Base-by-base conservation (phyloP, 2,329 filamentous ascomycete species). In the Metarhizium album region DNA sequence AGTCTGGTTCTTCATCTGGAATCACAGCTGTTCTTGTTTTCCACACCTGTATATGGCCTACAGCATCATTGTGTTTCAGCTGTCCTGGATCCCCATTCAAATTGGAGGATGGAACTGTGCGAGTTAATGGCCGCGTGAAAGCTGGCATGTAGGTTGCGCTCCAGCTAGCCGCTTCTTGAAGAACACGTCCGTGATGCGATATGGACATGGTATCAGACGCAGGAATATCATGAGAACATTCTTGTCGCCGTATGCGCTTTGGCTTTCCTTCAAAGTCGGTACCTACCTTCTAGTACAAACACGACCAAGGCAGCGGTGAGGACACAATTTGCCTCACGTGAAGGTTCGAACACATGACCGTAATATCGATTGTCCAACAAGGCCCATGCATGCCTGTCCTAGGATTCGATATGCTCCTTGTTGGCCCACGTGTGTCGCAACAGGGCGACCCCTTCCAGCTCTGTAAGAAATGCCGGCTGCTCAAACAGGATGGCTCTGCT, bases 401-500 rank as follows among this genome's bases (percentile, higher is more conserved):
- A 20, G 5, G 40, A n/a, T n/a, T n/a, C 20, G 22, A 23, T 5
- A 16, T 16, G 2, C 20, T 14, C 3, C 40, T 43, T 22, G 16
- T 16, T 22, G 20, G 40, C 4, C 40, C 18, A 37, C 38, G 37
- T 27, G 18, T 43, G 37, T 0, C 14, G 20, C 0, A 56, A 55
- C 1, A 62, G 45, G 0, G 46, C 40, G 20, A 51, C 31, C 65
- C 65, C 67, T 3, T 57, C 58, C 0, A 57, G 24, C 1, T 42
- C 20, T 0, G 60, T 56, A 1, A 67, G 58, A 16, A 51, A 51
- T 2, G 40, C 45, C 22, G 18, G 42, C 46, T 51, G 57, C 3
- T 66, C 65, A 20, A 62, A 66, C 0, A 67, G 57, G 4, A 67
- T 63, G 0, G 64, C 58, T 2, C 64, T 48, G 18, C 63, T 65